Percentiles rank a stretch among this genome's conserved stretches.
These are phyloP conservation scores for Hyaloscypha finlandica DNA, from an alignment of 495 filamentous ascomycete genomes.

Conservation along the genomic window DNA sequence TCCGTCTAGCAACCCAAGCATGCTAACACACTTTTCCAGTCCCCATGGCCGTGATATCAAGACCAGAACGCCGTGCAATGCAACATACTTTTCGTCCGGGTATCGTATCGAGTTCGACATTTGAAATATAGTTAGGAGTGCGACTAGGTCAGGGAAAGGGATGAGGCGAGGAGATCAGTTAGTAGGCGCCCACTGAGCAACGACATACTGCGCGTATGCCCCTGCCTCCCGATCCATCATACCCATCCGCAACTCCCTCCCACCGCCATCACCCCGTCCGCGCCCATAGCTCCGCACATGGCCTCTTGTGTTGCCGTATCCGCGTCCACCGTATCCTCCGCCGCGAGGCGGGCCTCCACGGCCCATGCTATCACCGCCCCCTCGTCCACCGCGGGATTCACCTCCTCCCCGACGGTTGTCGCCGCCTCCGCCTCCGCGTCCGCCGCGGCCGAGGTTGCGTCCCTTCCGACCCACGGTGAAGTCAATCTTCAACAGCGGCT, in stretches of 20 bases:
- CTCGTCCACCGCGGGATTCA: not conserved
- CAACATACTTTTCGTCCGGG: too few species aligned
- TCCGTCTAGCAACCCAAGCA: too few species aligned
- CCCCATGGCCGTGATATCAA: too few species aligned
- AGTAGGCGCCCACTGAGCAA: too few species aligned
- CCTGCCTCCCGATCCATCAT: conserved; percentile 17
- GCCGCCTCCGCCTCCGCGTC: conserved; percentile 10
- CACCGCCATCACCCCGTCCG: conserved; percentile 7
- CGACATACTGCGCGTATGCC: not conserved
- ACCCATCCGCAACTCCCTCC: conserved; percentile 11
- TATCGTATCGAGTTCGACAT: not conserved
- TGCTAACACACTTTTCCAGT: too few species aligned
- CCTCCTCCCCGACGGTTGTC: conserved; percentile 12
- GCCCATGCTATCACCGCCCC: conserved; percentile 1
- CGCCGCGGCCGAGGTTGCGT: conserved; percentile 4
- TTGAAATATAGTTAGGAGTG: too few species aligned
- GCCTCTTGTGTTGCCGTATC: conserved; percentile 25
- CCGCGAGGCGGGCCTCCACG: conserved; percentile 14
- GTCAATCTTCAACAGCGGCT: conserved; percentile 49
- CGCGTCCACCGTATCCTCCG: conserved; percentile 22
- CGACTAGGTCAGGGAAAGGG: too few species aligned
- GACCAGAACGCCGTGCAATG: too few species aligned
- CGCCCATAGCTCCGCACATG: conserved; percentile 14
- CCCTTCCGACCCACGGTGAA: conserved; percentile 39
- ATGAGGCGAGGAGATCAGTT: too few species aligned